A percentile compares a stretch with the other conserved stretches of the same genome.
These are phyloP conservation scores for Mycosphaerella sp. DNA, from an alignment of 2,329 filamentous ascomycete genomes.

Conservation along the genomic window DNA sequence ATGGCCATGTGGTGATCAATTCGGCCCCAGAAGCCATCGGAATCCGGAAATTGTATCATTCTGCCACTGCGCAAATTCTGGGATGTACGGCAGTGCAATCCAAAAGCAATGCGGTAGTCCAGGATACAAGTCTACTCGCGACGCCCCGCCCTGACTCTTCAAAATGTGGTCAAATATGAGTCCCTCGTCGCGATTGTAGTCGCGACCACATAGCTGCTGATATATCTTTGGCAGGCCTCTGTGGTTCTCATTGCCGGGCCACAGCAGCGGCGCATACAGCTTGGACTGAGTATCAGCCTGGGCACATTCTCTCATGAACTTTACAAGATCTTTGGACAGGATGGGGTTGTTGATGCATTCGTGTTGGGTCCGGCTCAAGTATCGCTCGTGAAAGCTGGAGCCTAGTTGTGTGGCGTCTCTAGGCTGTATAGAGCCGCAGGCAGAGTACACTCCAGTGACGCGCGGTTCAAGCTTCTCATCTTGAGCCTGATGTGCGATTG, in stretches of 20 bases:
- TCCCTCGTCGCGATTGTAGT: constrained; percentile 47
- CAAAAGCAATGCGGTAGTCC: constrained; percentile 42
- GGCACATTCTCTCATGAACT: constrained; percentile 9
- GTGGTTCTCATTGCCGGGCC: constrained; percentile 21
- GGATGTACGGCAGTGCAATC: constrained; percentile 24
- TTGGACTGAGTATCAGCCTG: constrained; percentile 10
- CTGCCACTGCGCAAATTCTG: constrained; percentile 25
- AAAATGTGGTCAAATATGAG: constrained; percentile 47
- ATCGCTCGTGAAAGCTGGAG: constrained; percentile 33
- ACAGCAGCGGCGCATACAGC: constrained; percentile 12
- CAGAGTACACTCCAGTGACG: constrained; percentile 35
- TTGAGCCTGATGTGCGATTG: constrained; percentile 37
- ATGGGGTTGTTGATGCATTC: constrained; percentile 32
- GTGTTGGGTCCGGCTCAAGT: constrained; percentile 36
- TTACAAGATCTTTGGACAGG: constrained; percentile 13
- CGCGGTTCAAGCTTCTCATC: constrained; percentile 33
- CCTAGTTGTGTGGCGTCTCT: constrained; percentile 25
- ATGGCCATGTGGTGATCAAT: background rate
- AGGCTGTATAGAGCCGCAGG: constrained; percentile 39
- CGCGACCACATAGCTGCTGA: constrained; percentile 46
- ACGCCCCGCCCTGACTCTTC: constrained; percentile 39
- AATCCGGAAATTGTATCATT: constrained; percentile 31
- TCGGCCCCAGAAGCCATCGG: constrained; percentile 26
- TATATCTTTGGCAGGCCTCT: constrained; percentile 41
- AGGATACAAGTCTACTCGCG: constrained; percentile 39